Base-by-base conservation (phyloP, 140 eudicot species). In the Eryngium alpinum region DNA sequence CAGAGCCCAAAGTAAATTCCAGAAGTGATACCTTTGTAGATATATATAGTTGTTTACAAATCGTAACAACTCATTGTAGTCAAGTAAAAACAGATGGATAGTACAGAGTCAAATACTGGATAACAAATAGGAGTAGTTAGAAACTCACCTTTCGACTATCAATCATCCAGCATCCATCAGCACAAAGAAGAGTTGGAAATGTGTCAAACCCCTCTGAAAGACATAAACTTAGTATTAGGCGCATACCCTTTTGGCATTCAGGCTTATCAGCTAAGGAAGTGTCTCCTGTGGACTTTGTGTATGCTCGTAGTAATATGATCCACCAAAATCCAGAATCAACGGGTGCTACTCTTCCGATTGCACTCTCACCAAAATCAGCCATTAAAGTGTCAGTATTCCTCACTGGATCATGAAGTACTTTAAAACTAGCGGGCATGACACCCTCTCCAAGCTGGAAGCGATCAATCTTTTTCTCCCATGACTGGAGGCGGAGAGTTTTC, bases 281-380 rank as follows among this genome's bases (percentile, higher is more conserved):
- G 82, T 94, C 98, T 73, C 97, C 97, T 0, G 98, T 94, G 27
- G 90, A 90, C 84, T 92, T 94, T 56, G 98, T 94, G 84, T 94
- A 94, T 1, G 98, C 98, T 69, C 97, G 83, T 16, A 94, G 95
- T 77, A 94, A 84, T 81, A 94, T 90, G 60, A 94, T 94, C 98
- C 97, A 94, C 98, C 98, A 94, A 85, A 94, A 94, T 22, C 98
- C 98, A 19, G 97, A 92, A 71, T 94, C 98, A 38, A 94, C 88
- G 13, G 97, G 98, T 5, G 98, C 98, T 85, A 94, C 97, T 86
- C 97, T 90, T 60, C 97, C 97, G 7, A 91, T 91, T 53, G 97
- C 94, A 87, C 91, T 91, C 87, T 91, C 98, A 67, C 98, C 98
- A 84, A 94, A 94, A 89, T 94, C 98, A 5, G 98, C 97, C 65